A percentile compares a stretch with the other conserved stretches of the same genome.
Evolutionary conservation across 1,284 basidiomycete species (phyloP).

Genomic region (Porodaedalea pini): DNA sequence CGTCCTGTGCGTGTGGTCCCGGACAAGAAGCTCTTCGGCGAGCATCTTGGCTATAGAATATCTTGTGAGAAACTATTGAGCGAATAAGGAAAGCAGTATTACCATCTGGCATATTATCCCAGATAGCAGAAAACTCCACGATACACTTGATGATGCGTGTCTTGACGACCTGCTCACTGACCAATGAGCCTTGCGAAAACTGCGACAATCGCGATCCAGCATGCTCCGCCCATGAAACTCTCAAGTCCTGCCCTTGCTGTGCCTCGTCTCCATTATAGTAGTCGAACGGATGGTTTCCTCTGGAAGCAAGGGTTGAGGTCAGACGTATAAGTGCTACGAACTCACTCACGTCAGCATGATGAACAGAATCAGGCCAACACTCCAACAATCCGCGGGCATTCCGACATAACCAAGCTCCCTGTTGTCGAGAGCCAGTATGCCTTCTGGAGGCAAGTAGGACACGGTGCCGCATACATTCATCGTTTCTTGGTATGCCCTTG

Average conservation of each 20-base stretch:
- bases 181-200: constrained; percentile 45
- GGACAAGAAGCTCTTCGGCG: constrained; percentile 53
- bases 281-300: constrained; percentile 75
- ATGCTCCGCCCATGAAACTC: constrained; percentile 16
- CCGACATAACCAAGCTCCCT: constrained; percentile 70
- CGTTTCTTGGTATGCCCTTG: constrained; percentile 72
- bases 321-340: not conserved
- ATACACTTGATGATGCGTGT: constrained; percentile 61
- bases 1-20: constrained; percentile 52
- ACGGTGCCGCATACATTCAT: constrained; percentile 80
- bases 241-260: constrained; percentile 24
- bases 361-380: constrained; percentile 72
- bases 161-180: constrained; percentile 59
- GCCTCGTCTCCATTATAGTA: constrained; percentile 38
- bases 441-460: constrained; percentile 82
- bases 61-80: constrained; percentile 4
- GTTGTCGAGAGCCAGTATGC: constrained; percentile 69
- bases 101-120: constrained; percentile 60
- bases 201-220: constrained; percentile 32
- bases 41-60: constrained; percentile 48
- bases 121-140: constrained; percentile 52
- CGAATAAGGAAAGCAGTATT: constrained; percentile 21
- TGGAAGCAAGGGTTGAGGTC: constrained; percentile 27
- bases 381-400: constrained; percentile 84
- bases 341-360: constrained; percentile 72